Evolutionary conservation across 2,329 filamentous ascomycete genomes (phyloP).

Genomic region (Setomelanomma holmii): DNA sequence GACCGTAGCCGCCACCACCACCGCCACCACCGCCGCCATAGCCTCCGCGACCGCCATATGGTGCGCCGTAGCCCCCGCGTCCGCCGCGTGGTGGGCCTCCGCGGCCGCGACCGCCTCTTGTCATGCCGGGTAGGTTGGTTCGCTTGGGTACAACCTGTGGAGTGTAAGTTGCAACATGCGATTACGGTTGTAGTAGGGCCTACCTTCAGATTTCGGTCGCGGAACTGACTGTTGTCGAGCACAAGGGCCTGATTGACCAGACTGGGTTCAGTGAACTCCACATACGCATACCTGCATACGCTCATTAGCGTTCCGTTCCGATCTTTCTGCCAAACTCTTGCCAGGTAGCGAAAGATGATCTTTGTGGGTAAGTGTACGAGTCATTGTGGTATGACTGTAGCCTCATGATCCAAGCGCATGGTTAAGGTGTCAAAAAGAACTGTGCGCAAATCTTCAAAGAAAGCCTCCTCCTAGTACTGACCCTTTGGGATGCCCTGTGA

Average conservation of each 20-base stretch:
- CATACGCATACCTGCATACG: conserved; percentile 87
- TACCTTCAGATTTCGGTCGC: conserved; percentile 94
- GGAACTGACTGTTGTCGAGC: conserved; percentile 95
- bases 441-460: conserved; percentile 30
- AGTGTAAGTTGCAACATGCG: conserved; percentile 24
- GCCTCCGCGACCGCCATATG: conserved; percentile 40
- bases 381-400: conserved; percentile 5
- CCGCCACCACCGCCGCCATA: conserved; percentile 47
- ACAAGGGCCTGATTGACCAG: conserved; percentile 93
- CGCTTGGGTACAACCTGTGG: conserved; percentile 83
- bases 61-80: conserved; percentile 53
- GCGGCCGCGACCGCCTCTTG: conserved; percentile 72
- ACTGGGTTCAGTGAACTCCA: conserved; percentile 94
- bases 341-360: conserved; percentile 60
- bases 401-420: too few relatives aligned
- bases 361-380: conserved; percentile 2
- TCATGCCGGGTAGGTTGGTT: conserved; percentile 96
- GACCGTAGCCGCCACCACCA: conserved; percentile 58
- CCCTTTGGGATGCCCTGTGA: conserved; percentile 99
- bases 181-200: neutral
- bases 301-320: conserved; percentile 54
- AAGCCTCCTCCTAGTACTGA: conserved; percentile 62
- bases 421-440: neutral
- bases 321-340: conserved; percentile 62
- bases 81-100: conserved; percentile 57